Percentiles rank a stretch among this genome's conserved stretches.
phyloP scores from a whole-genome alignment of 2,329 filamentous ascomycete genomes.

The Ophiostoma sp. region DNA sequence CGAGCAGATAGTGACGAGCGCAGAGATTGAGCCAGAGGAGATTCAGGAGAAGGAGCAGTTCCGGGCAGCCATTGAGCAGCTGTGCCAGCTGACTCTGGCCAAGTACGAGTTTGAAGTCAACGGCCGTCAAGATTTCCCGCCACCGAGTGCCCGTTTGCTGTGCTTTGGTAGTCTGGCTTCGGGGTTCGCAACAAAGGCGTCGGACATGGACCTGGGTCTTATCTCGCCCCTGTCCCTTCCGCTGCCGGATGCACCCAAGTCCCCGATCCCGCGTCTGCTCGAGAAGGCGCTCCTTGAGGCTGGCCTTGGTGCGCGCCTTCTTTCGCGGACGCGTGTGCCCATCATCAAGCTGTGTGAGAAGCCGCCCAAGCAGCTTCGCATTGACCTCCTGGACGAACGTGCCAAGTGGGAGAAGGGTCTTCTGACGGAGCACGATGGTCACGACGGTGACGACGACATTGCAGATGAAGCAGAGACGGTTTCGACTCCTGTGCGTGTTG shows the following conservation, averaged over 20 bases:
- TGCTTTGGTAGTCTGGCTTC: constrained; percentile 83
- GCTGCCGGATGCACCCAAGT: constrained; percentile 55
- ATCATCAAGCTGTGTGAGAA: constrained; percentile 84
- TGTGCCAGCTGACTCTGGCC: constrained; percentile 62
- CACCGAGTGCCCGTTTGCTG: constrained; percentile 63
- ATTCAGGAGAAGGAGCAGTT: constrained; percentile 71
- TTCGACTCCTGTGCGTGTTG: neutral
- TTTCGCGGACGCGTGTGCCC: constrained; percentile 77
- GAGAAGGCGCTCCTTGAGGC: constrained; percentile 72
- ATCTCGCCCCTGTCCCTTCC: constrained; percentile 62
- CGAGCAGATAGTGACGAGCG: constrained; percentile 51
- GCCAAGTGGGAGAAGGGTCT: constrained; percentile 68
- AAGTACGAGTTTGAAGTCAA: constrained; percentile 50
- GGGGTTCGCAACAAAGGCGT: constrained; percentile 83
- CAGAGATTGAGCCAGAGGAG: constrained; percentile 64
- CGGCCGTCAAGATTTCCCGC: constrained; percentile 48
- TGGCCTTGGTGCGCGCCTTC: constrained; percentile 72
- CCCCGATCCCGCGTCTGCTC: constrained; percentile 69
- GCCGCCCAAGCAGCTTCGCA: constrained; percentile 61
- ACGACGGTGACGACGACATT: constrained; percentile 36
- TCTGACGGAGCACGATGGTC: constrained; percentile 41
- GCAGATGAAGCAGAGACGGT: constrained; percentile 29
- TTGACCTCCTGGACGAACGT: constrained; percentile 64
- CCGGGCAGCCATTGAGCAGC: constrained; percentile 61
- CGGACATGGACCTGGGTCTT: constrained; percentile 86